Evolutionary conservation across 2,329 filamentous ascomycete species (phyloP).

Genomic region (Xylaria digitata): DNA sequence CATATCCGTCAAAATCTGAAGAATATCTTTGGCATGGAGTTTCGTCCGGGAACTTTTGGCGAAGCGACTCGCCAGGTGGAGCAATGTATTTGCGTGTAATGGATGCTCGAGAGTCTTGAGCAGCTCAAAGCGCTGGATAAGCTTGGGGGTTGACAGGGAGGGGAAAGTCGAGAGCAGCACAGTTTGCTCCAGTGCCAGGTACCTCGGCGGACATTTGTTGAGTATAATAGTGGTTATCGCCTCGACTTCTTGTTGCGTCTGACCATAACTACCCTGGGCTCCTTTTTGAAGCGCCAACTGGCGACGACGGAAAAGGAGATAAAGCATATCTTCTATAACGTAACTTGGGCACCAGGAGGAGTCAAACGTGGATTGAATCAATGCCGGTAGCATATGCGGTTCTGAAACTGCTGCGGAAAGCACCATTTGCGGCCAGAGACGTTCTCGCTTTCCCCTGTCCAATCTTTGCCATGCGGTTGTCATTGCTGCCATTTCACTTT

Average conservation of each 20-base stretch:
- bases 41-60: constrained; percentile 56
- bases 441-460: constrained; percentile 38
- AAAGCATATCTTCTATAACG: constrained; percentile 47
- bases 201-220: constrained; percentile 40
- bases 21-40: constrained; percentile 56
- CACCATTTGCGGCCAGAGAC: constrained; percentile 46
- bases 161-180: constrained; percentile 39
- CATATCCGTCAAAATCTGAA: constrained; percentile 51
- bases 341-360: constrained; percentile 48
- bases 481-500: constrained; percentile 35
- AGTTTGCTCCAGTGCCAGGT: constrained; percentile 43
- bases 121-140: constrained; percentile 39
- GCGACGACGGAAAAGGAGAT: constrained; percentile 40
- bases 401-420: constrained; percentile 40
- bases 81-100: constrained; percentile 54
- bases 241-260: constrained; percentile 26
- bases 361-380: constrained; percentile 46
- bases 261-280: not conserved
- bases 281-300: constrained; percentile 4
- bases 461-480: constrained; percentile 45
- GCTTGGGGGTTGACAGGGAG: constrained; percentile 25
- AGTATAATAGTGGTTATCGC: constrained; percentile 43
- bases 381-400: constrained; percentile 36
- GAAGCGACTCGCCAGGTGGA: constrained; percentile 62
- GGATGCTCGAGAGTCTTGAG: constrained; percentile 42